A percentile compares a stretch with the other conserved stretches of the same genome.
phyloP scores from a whole-genome alignment of 305 asterid genomes.

The Fraxinus xanthoxyloides region DNA sequence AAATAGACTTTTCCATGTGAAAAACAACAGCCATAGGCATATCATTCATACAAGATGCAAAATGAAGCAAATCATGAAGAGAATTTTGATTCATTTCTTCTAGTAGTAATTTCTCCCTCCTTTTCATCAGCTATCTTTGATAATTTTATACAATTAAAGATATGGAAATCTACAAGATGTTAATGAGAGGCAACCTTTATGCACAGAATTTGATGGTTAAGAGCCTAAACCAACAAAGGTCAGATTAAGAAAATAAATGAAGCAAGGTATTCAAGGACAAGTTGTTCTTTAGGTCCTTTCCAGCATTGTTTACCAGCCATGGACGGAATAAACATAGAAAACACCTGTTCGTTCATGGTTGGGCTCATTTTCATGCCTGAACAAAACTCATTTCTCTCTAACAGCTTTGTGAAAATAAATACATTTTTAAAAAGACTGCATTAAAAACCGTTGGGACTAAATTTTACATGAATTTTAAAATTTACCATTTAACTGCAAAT shows the following conservation, averaged over 20 bases:
- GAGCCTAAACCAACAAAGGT: not conserved
- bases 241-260: not conserved
- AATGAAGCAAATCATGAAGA: not conserved
- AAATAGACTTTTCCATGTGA: slow-evolving; percentile 1
- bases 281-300: not conserved
- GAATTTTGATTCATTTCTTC: not conserved
- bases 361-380: not conserved
- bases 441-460: not conserved
- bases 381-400: not conserved
- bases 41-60: not conserved
- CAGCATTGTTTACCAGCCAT: not conserved
- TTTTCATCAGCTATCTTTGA: not conserved
- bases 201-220: not conserved
- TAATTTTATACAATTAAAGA: not conserved
- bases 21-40: not conserved
- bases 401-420: not conserved
- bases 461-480: not conserved
- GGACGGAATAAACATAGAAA: not conserved
- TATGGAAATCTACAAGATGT: not conserved
- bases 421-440: not conserved
- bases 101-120: not conserved
- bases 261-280: not conserved
- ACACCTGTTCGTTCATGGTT: not conserved
- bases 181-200: not conserved
- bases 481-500: slow-evolving; percentile 1